phyloP scores from a whole-genome alignment of 2,329 filamentous ascomycete species.

The Grosmannia penicillata region DNA sequence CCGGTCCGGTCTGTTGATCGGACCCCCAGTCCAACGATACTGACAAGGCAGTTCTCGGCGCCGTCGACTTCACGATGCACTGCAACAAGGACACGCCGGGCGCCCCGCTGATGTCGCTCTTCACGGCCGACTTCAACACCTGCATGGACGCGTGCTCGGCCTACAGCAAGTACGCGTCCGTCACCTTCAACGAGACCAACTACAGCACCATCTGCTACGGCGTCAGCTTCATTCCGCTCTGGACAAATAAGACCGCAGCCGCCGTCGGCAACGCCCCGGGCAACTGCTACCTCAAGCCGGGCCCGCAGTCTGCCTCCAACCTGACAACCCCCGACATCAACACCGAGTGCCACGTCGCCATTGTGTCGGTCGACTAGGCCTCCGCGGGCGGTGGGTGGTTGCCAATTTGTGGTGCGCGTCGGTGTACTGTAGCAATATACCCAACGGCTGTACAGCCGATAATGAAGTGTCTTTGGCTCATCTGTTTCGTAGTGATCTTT shows the following conservation, averaged over 20 bases:
- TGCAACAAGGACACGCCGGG: slow-evolving; percentile 27
- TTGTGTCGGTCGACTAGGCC: no score
- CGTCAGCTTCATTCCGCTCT: slow-evolving; percentile 27
- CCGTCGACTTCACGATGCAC: slow-evolving; percentile 23
- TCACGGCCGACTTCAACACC: slow-evolving; percentile 25
- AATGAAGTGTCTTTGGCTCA: no score
- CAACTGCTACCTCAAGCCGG: slow-evolving; percentile 30
- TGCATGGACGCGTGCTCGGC: slow-evolving; percentile 33
- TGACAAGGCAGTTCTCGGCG: slow-evolving; percentile 19
- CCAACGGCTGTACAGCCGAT: no score
- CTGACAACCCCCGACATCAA: slow-evolving; percentile 19
- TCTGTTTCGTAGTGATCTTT: no score
- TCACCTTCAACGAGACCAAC: slow-evolving; percentile 5
- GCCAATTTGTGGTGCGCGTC: no score
- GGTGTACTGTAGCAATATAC: no score
- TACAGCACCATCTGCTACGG: slow-evolving; percentile 21
- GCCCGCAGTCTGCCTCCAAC: slow-evolving; percentile 16
- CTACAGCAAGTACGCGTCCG: slow-evolving; percentile 19
- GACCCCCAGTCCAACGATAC: not conserved
- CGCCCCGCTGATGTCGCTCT: slow-evolving; percentile 23
- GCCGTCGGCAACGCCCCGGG: slow-evolving; percentile 20
- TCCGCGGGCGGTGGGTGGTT: no score
- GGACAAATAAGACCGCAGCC: slow-evolving; percentile 23
- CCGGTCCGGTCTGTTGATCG: no score
- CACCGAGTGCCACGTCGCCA: slow-evolving; percentile 21